Conservation (phyloP, 1,284 basidiomycete species). For the Puccinia polysora region DNA sequence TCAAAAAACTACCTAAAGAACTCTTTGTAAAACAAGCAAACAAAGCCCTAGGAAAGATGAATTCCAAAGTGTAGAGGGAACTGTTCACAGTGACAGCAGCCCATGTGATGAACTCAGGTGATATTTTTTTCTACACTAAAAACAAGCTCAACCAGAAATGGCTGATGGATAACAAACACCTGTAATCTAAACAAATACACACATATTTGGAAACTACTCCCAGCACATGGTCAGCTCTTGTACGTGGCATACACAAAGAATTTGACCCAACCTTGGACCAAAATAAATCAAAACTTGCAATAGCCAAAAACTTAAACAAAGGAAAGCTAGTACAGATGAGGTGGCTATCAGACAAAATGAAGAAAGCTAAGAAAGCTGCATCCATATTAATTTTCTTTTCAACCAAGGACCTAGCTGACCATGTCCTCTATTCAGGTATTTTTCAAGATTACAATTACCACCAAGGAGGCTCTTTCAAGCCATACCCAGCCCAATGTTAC, state of each 20-base stretch:
- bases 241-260: neutral
- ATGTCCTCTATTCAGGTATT: neutral
- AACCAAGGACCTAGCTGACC: neutral
- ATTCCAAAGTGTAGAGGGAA: neutral
- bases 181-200: neutral
- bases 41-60: neutral
- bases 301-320: neutral
- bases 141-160: neutral
- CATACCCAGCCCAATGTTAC: neutral
- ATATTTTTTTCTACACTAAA: neutral
- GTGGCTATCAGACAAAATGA: neutral
- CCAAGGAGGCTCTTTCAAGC: neutral
- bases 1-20: too few species aligned
- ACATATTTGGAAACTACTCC: neutral
- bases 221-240: neutral
- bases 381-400: neutral
- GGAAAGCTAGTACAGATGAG: neutral
- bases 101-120: neutral
- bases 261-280: neutral
- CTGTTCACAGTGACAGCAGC: neutral
- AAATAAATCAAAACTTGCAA: too few species aligned
- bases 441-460: neutral
- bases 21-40: too few species aligned
- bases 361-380: neutral
- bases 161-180: neutral